Base-by-base conservation (phyloP, 176 grass and related monocot genomes). In the Chloris gayana region DNA sequence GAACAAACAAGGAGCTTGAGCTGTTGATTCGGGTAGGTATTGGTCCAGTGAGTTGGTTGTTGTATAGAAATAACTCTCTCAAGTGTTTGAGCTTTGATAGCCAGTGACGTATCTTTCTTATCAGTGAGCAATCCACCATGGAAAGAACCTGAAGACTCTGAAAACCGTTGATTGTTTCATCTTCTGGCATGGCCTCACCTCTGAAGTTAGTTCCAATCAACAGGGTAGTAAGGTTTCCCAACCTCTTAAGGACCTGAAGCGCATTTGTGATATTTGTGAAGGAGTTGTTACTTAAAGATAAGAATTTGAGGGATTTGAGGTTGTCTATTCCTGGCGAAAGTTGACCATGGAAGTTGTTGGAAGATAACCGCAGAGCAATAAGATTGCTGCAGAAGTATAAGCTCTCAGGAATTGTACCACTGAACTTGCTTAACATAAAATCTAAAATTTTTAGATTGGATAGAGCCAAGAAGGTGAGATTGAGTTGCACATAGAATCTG, bases 321-420 rank as follows among this genome's bases (percentile, higher is more conserved):
- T 78, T 53, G 0, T 19, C 32, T 8, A 91, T 65, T 58, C 32
- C 2, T 0, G 21, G 1, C n/a, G 82, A 84, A 0, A 91, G 3
- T 10, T 85, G 14, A 0, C 89, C 89, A 0, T 38, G 2, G 0
- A 88, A 70, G 0, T 68, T 6, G 14, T 91, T 88, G 0, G 0
- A 0, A 0, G 85, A 61, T 2, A 91, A 5, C 0, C 76, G 21
- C 0, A 88, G 27, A 1, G 76, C 56, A 9, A 3, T 85, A 2
- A 91, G 3, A 21, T 74, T 81, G 18, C 0, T 81, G 35, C 76
- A 91, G 0, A 64, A 81, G 50, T 91, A 91, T 6, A 91, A 67
- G 32, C 71, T 91, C 11, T 85, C 76, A 17, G 85, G 89, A 76
- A 91, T 4, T 65, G 13, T 59, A 21, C 85, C 76, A 0, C 0